Base-by-base conservation (phyloP, 2,329 filamentous ascomycete species). In the Fusarium piperis region DNA sequence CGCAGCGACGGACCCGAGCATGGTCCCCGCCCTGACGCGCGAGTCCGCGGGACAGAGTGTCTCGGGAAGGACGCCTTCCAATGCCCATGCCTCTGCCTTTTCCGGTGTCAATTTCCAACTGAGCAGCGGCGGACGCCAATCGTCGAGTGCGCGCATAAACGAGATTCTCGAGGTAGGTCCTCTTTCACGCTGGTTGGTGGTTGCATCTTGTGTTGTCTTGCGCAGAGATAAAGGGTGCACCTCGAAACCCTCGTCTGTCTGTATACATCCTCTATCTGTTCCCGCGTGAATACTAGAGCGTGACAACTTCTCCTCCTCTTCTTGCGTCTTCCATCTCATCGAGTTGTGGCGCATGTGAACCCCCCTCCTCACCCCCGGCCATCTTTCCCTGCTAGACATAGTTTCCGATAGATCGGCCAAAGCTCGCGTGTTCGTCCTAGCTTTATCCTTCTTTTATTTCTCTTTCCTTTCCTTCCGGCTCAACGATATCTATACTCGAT, bases 81-180 rank as follows among this genome's bases (percentile, higher is more conserved):
- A 62, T 69, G 44, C 44, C 23, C n/a, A 26, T 41, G 39, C 7
- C 23, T 28, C 28, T 48, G 23, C 44, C 7, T 15, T 10, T 48
- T 5, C 41, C 41, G 28, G 23, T 46, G 57, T 71, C 64, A 65
- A 66, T 15, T 62, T 74, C 41, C 72, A 71, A 35, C 67, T 68
- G 35, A 71, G 75, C 33, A 70, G 75, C 33, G 70, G 72, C 20
- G 44, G 57, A 39, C 72, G 77, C 32, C 78, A 76, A 26, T 66
- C 74, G 36, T 82, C 82, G 28, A 80, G 78, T 65, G 82, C 82
- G 62, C 83, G 84, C 59, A 80, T 86, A 70, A 80, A 81, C 67
- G 81, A 82, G 64, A 85, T 86, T 61, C 80, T 86, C 63, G 81
- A 86, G 81, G 85, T 86, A 77, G 74, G 83, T 70, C 30, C 20